Percentiles rank a stretch among this genome's conserved stretches.
phyloP scores from a whole-genome alignment of 1,284 basidiomycete genomes.

The Heliocybe sulcata region DNA sequence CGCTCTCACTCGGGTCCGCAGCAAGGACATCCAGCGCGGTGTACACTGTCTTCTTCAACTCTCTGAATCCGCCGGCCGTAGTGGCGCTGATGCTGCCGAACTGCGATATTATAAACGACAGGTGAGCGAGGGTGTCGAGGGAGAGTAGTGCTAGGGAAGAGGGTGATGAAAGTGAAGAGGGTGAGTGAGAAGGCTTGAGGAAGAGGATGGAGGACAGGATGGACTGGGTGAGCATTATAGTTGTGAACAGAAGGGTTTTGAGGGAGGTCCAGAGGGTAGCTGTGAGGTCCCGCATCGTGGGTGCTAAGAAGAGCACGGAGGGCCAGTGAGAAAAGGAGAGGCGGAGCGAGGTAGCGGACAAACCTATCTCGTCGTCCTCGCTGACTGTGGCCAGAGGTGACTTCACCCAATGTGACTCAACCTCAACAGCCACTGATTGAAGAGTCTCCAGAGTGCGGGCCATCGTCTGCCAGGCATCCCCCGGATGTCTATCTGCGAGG shows the following conservation, averaged over 20 bases:
- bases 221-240: slow-evolving; percentile 59
- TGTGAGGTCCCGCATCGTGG: slow-evolving; percentile 34
- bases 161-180: slow-evolving; percentile 24
- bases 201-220: slow-evolving; percentile 35
- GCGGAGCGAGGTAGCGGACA: background rate
- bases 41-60: slow-evolving; percentile 66
- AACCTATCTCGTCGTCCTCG: slow-evolving; percentile 13
- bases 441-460: slow-evolving; percentile 28
- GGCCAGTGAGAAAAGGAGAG: background rate
- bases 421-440: slow-evolving; percentile 25
- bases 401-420: slow-evolving; percentile 48
- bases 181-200: slow-evolving; percentile 2
- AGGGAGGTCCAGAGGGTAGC: slow-evolving; percentile 52
- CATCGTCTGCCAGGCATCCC: slow-evolving; percentile 4
- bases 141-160: slow-evolving; percentile 39
- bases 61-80: slow-evolving; percentile 41
- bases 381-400: slow-evolving; percentile 31
- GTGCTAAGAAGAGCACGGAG: slow-evolving; percentile 19
- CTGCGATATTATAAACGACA: slow-evolving; percentile 66
- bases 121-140: slow-evolving; percentile 47
- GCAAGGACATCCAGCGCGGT: slow-evolving; percentile 65
- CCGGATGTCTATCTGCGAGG: slow-evolving; percentile 37
- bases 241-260: slow-evolving; percentile 65
- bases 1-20: slow-evolving; percentile 30
- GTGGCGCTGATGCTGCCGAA: slow-evolving; percentile 64